Evolutionary conservation across 768 basidiomycete genomes (phyloP).

Genomic region (Paxillus ammoniavirescens): DNA sequence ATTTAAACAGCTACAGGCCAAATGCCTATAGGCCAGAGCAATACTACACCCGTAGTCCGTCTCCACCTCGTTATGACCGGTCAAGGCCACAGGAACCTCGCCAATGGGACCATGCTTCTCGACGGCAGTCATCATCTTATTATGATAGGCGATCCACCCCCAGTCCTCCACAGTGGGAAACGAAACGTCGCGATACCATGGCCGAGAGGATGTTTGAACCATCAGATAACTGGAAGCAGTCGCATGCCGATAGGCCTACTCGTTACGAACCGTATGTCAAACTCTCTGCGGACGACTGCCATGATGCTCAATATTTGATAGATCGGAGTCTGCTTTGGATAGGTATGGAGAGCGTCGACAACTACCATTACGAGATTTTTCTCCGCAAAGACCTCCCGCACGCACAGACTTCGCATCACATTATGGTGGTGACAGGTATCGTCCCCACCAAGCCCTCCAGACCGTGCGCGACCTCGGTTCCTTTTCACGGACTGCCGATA

Average conservation of each 20-base stretch:
- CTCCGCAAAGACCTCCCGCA: constrained; percentile 35
- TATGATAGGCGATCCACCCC: constrained; percentile 42
- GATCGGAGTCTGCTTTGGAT: constrained; percentile 30
- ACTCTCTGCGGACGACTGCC: constrained; percentile 18
- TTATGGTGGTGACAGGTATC: constrained; percentile 48
- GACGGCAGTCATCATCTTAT: constrained; percentile 43
- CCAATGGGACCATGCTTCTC: constrained; percentile 44
- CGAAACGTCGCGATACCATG: constrained; percentile 36
- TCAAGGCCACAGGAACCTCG: constrained; percentile 41
- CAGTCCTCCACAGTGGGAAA: constrained; percentile 33
- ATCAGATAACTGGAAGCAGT: constrained; percentile 68
- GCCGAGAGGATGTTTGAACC: constrained; percentile 68
- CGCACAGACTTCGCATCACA: constrained; percentile 34
- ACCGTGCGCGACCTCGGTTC: constrained; percentile 40
- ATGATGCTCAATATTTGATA: constrained; percentile 17
- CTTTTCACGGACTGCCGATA: constrained; percentile 39
- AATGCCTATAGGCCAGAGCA: constrained; percentile 34
- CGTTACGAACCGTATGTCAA: constrained; percentile 42
- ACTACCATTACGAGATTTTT: constrained; percentile 32
- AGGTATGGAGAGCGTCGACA: constrained; percentile 37
- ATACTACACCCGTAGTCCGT: constrained; percentile 46
- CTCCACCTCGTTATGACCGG: constrained; percentile 49
- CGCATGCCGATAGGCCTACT: constrained; percentile 43
- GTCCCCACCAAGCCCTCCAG: constrained; percentile 37
- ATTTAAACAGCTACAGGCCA: constrained; percentile 44